Conservation (phyloP, 2,329 filamentous ascomycete genomes). For the Neopestalotiopsis sp. region DNA sequence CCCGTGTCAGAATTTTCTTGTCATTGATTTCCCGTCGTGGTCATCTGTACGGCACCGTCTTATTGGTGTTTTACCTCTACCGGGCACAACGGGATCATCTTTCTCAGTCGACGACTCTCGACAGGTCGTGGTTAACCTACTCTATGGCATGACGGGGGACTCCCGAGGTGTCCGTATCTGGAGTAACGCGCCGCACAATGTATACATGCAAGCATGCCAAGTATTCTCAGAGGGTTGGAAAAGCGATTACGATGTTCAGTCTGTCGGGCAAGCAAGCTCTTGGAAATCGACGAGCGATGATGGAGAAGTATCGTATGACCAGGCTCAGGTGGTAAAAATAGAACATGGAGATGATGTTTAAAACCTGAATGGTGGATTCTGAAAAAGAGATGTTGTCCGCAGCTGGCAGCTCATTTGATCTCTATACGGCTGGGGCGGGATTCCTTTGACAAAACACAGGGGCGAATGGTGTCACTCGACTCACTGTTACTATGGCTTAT, state of each 20-base stretch:
- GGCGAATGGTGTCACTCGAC: no score
- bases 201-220: constrained; percentile 60
- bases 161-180: constrained; percentile 57
- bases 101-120: constrained; percentile 49
- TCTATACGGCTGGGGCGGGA: no score
- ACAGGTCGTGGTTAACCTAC: constrained; percentile 52
- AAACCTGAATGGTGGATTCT: no score
- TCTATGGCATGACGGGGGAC: constrained; percentile 62
- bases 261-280: constrained; percentile 60
- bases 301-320: constrained; percentile 47
- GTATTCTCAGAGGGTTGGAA: constrained; percentile 64
- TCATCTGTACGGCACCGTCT: constrained; percentile 56
- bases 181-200: constrained; percentile 30
- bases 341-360: neutral
- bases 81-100: constrained; percentile 49
- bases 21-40: constrained; percentile 64
- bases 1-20: constrained; percentile 54
- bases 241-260: constrained; percentile 60
- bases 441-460: no score
- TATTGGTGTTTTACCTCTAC: constrained; percentile 54
- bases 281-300: constrained; percentile 20
- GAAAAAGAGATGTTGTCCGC: no score
- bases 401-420: no score
- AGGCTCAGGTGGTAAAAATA: constrained; percentile 26
- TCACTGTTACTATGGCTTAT: no score